phyloP scores from a whole-genome alignment of 495 filamentous ascomycete genomes.

The Xylaria telfairii region DNA sequence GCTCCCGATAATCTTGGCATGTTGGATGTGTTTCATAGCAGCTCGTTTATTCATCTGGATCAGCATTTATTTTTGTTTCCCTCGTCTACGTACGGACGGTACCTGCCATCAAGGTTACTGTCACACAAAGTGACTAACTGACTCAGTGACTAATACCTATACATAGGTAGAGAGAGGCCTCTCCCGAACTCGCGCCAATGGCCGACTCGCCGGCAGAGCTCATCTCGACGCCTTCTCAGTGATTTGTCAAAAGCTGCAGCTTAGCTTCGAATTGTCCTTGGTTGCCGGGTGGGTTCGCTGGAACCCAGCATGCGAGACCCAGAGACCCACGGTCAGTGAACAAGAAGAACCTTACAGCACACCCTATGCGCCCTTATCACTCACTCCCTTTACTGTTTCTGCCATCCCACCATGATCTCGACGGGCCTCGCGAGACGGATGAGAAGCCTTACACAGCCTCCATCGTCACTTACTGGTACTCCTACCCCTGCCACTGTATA shows the following conservation, averaged over 20 bases:
- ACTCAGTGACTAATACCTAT: neutral
- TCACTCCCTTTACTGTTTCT: constrained; percentile 9
- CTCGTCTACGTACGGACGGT: too few species aligned
- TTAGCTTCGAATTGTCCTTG: constrained; percentile 20
- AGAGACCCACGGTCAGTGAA: neutral
- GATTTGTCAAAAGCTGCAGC: constrained; percentile 24
- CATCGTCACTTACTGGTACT: constrained; percentile 5
- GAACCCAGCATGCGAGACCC: neutral
- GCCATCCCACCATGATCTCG: constrained; percentile 10
- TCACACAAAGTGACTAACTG: neutral
- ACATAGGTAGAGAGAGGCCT: neutral
- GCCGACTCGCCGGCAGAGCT: neutral
- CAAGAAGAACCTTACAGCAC: neutral
- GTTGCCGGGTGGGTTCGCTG: constrained; percentile 12
- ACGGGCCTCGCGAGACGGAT: neutral
- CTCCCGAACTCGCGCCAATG: constrained; percentile 10
- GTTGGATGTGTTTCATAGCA: neutral
- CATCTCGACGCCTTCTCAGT: neutral
- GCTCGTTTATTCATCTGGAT: neutral
- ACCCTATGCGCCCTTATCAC: neutral
- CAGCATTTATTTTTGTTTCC: too few species aligned
- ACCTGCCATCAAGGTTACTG: neutral
- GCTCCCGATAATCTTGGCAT: neutral
- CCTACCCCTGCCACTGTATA: neutral
- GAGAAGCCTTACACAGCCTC: constrained; percentile 9